phyloP scores from a whole-genome alignment of 2,329 filamentous ascomycete genomes.

The Didymella keratinophila region DNA sequence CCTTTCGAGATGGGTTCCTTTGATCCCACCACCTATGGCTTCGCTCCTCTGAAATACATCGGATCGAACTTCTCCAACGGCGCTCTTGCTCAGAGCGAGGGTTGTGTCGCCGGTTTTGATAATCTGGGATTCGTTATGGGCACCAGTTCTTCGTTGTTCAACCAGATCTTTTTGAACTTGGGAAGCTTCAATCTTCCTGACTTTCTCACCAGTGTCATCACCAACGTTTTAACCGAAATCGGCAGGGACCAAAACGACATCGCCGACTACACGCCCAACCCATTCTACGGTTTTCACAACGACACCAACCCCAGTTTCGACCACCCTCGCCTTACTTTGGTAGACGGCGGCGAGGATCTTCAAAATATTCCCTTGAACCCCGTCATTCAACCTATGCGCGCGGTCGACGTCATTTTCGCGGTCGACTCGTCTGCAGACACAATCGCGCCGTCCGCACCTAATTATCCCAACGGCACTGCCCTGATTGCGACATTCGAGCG shows the following conservation, averaged over 20 bases:
- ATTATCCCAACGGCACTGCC: conserved; percentile 80
- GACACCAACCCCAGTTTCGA: conserved; percentile 65
- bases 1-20: conserved; percentile 81
- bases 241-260: conserved; percentile 73
- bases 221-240: conserved; percentile 62
- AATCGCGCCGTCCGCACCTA: conserved; percentile 51
- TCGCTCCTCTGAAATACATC: conserved; percentile 73
- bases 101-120: conserved; percentile 81
- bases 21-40: conserved; percentile 75
- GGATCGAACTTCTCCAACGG: conserved; percentile 77
- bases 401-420: conserved; percentile 82
- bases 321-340: conserved; percentile 68
- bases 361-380: conserved; percentile 84
- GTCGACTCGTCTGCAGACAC: conserved; percentile 81
- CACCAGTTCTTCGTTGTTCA: conserved; percentile 86
- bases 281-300: conserved; percentile 73
- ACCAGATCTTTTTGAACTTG: conserved; percentile 73
- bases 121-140: conserved; percentile 85
- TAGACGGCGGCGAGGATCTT: conserved; percentile 79
- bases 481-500: conserved; percentile 78
- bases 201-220: conserved; percentile 62
- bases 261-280: conserved; percentile 76
- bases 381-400: conserved; percentile 74
- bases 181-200: conserved; percentile 60
- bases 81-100: conserved; percentile 60